A percentile compares a stretch with the other conserved stretches of the same genome.
Conservation (phyloP, 1,284 basidiomycete genomes). For the Cutaneotrichosporon cyanovorans region DNA sequence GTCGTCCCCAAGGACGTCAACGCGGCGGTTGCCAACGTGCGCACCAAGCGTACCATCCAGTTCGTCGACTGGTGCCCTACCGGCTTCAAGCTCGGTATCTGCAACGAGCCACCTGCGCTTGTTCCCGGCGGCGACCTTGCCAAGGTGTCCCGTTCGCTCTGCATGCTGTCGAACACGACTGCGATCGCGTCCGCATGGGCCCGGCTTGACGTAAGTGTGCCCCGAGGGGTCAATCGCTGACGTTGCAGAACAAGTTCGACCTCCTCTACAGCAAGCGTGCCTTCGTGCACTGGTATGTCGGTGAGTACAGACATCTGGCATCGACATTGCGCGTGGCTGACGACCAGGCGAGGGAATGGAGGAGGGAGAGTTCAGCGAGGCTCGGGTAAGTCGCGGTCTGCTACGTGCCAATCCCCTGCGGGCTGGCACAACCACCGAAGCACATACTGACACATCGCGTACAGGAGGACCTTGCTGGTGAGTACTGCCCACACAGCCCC, state of each 20-base stretch:
- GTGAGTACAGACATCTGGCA: no score
- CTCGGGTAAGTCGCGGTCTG: conserved; percentile 55
- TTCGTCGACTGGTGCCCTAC: conserved; percentile 96
- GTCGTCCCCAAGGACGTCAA: conserved; percentile 97
- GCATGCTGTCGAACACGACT: conserved; percentile 74
- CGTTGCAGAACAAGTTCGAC: conserved; percentile 78
- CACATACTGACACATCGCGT: no score
- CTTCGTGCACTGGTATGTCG: conserved; percentile 88
- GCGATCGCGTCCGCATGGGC: conserved; percentile 86
- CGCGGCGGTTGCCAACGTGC: conserved; percentile 85
- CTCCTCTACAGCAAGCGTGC: conserved; percentile 88
- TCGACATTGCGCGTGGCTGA: no score
- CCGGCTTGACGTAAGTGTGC: conserved; percentile 66
- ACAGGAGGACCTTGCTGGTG: conserved; percentile 69
- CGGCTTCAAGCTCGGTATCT: conserved; percentile 96
- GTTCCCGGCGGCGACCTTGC: conserved; percentile 94
- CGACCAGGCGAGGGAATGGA: no score
- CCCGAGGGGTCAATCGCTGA: no score
- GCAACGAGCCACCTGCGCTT: conserved; percentile 85
- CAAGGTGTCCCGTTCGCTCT: conserved; percentile 85
- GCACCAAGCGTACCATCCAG: conserved; percentile 95
- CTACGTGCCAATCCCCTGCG: no score
- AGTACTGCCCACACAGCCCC: no score
- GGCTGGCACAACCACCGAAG: no score
- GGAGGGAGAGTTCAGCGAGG: conserved; percentile 90